Percentiles rank a stretch among this genome's conserved stretches.
These are phyloP conservation scores for Gaeumannomyces tritici DNA, from an alignment of 2,329 filamentous ascomycete species.

Conservation along the genomic window DNA sequence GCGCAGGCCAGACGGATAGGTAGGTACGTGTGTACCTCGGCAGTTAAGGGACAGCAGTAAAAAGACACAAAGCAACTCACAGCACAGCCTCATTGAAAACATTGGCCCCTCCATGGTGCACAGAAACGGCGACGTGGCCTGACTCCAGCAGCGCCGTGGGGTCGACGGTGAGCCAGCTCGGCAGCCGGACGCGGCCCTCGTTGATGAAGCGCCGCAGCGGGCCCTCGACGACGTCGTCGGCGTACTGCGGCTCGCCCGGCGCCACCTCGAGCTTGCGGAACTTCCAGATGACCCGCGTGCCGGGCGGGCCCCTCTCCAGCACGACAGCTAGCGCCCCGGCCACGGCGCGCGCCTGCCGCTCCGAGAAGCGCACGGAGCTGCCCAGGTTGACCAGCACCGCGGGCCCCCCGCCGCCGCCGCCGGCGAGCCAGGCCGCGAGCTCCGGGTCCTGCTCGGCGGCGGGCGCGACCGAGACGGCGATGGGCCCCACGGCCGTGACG, in stretches of 20 bases:
- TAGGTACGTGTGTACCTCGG: too few species aligned
- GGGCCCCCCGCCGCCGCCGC: too few species aligned
- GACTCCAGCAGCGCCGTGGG: slow-evolving; percentile 22
- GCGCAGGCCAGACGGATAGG: background rate
- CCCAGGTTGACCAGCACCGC: slow-evolving; percentile 19
- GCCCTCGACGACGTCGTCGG: slow-evolving; percentile 7
- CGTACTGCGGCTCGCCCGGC: background rate
- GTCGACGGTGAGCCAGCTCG: slow-evolving; percentile 20
- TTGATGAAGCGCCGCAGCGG: slow-evolving; percentile 11
- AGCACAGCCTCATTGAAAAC: slow-evolving; percentile 32
- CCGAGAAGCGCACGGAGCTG: slow-evolving; percentile 11
- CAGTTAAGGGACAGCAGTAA: too few species aligned
- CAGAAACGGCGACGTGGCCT: slow-evolving; percentile 21
- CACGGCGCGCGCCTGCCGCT: slow-evolving; percentile 17
- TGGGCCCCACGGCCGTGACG: slow-evolving; percentile 13
- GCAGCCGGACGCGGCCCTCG: slow-evolving; percentile 13
- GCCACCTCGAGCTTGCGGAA: slow-evolving; percentile 7
- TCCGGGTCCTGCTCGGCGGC: slow-evolving; percentile 15
- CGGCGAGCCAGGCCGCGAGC: slow-evolving; percentile 13
- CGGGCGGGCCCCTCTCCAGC: slow-evolving; percentile 9
- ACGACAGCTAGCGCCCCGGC: slow-evolving; percentile 12
- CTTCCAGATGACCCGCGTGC: slow-evolving; percentile 24
- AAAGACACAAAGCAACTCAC: slow-evolving; percentile 17
- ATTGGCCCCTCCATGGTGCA: slow-evolving; percentile 30
- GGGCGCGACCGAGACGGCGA: slow-evolving; percentile 11